Conservation (phyloP, 306 rosid genomes). For the Cucumis melo region DNA sequence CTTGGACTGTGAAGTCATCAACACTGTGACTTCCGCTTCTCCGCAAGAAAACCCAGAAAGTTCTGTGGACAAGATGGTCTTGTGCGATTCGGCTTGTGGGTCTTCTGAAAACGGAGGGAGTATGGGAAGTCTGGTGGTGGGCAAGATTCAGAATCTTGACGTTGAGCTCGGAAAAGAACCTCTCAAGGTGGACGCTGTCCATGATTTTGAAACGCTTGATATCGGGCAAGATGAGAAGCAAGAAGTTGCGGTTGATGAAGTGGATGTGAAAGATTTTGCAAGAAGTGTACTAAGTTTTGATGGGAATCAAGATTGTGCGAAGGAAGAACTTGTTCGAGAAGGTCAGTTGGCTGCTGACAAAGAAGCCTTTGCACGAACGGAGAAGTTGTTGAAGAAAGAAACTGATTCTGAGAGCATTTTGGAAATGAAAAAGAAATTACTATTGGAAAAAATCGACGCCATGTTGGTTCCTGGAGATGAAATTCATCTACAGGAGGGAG, state of each 20-base stretch:
- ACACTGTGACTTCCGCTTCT: background rate
- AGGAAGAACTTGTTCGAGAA: background rate
- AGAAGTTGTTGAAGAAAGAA: slow-evolving; percentile 5
- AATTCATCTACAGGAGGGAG: background rate
- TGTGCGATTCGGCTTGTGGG: background rate
- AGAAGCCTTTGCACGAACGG: background rate
- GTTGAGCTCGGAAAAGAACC: background rate
- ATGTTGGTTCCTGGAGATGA: slow-evolving; percentile 24
- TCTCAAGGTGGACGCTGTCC: slow-evolving; percentile 4
- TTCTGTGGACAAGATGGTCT: background rate
- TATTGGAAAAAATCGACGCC: slow-evolving; percentile 45
- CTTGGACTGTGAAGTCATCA: background rate
- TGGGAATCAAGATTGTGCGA: background rate
- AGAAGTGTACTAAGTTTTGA: background rate
- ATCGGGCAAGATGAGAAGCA: slow-evolving; percentile 2
- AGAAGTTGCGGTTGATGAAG: background rate
- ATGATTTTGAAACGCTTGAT: background rate
- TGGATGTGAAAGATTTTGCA: background rate
- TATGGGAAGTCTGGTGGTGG: background rate
- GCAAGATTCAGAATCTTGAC: background rate
- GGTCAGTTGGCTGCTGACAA: background rate
- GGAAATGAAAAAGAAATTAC: slow-evolving; percentile 37
- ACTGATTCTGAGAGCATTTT: slow-evolving; percentile 11
- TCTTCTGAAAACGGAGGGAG: slow-evolving; percentile 9
- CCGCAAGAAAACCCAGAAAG: background rate